Evolutionary conservation across 2,329 filamentous ascomycete genomes (phyloP).

Genomic region (Penicillium sp.): DNA sequence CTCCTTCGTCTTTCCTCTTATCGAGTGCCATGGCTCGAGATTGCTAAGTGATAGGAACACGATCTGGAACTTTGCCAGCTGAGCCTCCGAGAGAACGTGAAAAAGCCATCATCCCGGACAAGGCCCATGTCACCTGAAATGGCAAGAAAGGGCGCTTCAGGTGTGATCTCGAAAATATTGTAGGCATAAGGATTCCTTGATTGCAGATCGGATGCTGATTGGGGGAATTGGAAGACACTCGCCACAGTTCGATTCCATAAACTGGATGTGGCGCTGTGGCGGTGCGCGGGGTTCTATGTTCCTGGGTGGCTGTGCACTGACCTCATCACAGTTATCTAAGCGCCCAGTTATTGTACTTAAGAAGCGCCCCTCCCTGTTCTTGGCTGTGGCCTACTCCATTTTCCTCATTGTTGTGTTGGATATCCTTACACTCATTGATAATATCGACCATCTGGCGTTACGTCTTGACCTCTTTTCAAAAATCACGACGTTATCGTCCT

Average conservation of each 20-base stretch:
- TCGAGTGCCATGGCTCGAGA: conserved; percentile 53
- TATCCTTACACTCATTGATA: neutral
- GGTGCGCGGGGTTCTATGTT: conserved; percentile 23
- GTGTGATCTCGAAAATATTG: conserved; percentile 49
- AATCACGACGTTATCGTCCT: conserved; percentile 17
- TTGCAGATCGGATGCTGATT: conserved; percentile 60
- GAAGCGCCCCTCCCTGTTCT: conserved; percentile 13
- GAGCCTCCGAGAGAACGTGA: conserved; percentile 50
- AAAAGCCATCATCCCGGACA: conserved; percentile 43
- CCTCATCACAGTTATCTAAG: conserved; percentile 22
- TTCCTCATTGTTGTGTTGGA: conserved; percentile 1
- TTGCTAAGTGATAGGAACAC: conserved; percentile 58
- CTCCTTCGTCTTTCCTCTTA: conserved; percentile 25
- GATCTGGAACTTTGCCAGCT: conserved; percentile 49
- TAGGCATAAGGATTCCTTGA: conserved; percentile 53
- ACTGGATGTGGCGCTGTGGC: conserved; percentile 21
- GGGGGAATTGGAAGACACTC: conserved; percentile 8
- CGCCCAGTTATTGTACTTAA: conserved; percentile 22
- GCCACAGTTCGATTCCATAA: conserved; percentile 3
- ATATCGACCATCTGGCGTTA: neutral
- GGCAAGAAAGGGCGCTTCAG: conserved; percentile 52
- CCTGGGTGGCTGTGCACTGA: conserved; percentile 27
- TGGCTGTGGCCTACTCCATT: conserved; percentile 6
- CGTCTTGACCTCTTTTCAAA: neutral
- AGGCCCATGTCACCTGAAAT: conserved; percentile 59